Base-by-base conservation (phyloP, 352 stramenopile genomes). In the Phytophthora pinifolia region DNA sequence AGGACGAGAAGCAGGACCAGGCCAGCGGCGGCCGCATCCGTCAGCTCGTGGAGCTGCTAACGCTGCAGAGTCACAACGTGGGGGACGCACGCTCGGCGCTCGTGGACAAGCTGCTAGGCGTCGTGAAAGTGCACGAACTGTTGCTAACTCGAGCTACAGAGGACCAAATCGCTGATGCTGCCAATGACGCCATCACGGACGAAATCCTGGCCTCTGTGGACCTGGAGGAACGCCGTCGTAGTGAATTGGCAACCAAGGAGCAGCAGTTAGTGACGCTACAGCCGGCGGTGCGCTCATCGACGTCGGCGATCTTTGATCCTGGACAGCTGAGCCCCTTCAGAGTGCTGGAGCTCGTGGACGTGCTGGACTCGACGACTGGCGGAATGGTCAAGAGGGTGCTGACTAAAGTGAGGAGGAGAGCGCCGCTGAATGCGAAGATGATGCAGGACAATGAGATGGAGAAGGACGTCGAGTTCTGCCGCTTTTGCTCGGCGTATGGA, bases 321-420 rank as follows among this genome's bases (percentile, higher is more conserved):
- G 68, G 56, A 7, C 65, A 72, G 17, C 72, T 79, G 54, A 77
- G 62, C 37, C 67, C 73, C 15, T 88, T 87, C 54, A 70, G 74
- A n/a, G 76, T 90, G 45, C 58, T 90, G 9, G 80, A 90, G 45
- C 67, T 93, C 2, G 72, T 90, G 22, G 80, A 91, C 51, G 73
- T 90, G 39, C 65, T 92, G 33, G 83, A 93, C 52, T 80, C 80
- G 22, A 88, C 74, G 7, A 91, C 83, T 0, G 80, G 80, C 5
- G 83, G 79, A 12, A 82, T 89, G 71, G 83, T 90, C 29, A 86
- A 88, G 61, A 66, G 69, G 5, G 77, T 93, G 18, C 62, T 93
- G 25, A 83, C 66, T 13, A 91, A 91, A 27, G 76, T 93, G 29
- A 67, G 79, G 7, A 62, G 54, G 6, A 73, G 74, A 43, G 60